Evolutionary conservation across 108 stramenopile genomes (phyloP).

Genomic region (Bacterosira constricta): DNA sequence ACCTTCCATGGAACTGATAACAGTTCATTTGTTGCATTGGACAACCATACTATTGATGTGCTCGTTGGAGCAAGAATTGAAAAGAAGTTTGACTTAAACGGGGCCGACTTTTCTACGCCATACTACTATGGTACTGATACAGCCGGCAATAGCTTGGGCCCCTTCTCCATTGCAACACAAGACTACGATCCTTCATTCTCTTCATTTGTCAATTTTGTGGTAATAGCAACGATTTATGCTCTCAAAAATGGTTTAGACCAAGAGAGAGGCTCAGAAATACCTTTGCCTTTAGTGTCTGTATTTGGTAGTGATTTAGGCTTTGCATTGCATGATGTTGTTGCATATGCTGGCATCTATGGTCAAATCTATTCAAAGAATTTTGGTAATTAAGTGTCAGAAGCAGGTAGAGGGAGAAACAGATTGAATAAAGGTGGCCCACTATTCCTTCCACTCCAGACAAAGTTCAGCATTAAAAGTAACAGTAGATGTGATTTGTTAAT

Average conservation of each 20-base stretch:
- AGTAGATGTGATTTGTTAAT: too few species aligned
- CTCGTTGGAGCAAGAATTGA: conserved; percentile 37
- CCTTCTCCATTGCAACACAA: conserved; percentile 37
- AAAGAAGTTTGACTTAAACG: conserved; percentile 28
- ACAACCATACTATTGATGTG: conserved; percentile 44
- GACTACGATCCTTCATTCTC: conserved; percentile 50
- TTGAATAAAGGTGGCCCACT: conserved; percentile 21
- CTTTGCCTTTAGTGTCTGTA: conserved; percentile 40
- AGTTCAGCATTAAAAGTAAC: too few species aligned
- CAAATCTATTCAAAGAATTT: not conserved
- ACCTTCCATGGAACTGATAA: conserved; percentile 26
- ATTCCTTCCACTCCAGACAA: too few species aligned
- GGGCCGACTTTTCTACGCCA: conserved; percentile 48
- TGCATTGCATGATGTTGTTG: conserved; percentile 2
- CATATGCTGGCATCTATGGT: conserved; percentile 5
- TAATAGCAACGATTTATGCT: conserved; percentile 46
- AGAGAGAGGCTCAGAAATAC: conserved; percentile 5
- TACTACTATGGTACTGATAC: conserved; percentile 41
- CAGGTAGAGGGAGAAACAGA: conserved; percentile 13
- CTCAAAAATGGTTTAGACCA: conserved; percentile 39
- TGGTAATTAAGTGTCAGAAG: not conserved
- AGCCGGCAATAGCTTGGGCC: conserved; percentile 12
- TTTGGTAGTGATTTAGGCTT: conserved; percentile 23
- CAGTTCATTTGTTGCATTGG: conserved; percentile 29
- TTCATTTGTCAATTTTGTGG: conserved; percentile 54